Evolutionary conservation across 192 early-diverging fungal genomes (phyloP).

Genomic region (Linnemannia schmuckeri): DNA sequence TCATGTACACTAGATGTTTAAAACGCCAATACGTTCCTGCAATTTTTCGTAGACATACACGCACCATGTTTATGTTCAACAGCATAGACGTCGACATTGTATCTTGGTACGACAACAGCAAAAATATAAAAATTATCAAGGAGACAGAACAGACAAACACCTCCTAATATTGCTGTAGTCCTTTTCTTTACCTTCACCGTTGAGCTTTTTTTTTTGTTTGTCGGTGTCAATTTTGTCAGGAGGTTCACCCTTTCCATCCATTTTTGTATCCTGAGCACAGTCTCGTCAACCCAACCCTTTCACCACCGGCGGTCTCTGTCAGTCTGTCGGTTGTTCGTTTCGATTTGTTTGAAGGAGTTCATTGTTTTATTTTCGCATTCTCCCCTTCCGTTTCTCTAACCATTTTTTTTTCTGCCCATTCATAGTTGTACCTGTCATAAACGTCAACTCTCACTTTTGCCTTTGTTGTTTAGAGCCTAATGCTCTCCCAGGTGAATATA

Average conservation of each 20-base stretch:
- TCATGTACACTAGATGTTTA: too few species aligned
- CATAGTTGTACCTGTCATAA: not conserved
- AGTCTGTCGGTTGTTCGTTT: not conserved
- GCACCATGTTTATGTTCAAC: too few species aligned
- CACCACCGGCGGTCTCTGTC: not conserved
- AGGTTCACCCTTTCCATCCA: not conserved
- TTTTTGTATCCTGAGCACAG: not conserved
- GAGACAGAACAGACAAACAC: not conserved
- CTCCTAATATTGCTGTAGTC: not conserved
- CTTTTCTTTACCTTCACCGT: not conserved
- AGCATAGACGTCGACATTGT: not conserved
- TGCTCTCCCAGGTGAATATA: not conserved
- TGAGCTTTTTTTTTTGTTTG: not conserved
- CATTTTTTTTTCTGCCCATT: not conserved
- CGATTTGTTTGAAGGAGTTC: not conserved
- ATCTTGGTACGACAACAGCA: not conserved
- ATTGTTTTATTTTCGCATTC: not conserved
- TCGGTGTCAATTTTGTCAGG: not conserved
- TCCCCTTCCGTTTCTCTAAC: not conserved
- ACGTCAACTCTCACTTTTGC: not conserved
- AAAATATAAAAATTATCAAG: not conserved
- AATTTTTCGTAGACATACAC: too few species aligned
- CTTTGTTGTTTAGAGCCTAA: not conserved
- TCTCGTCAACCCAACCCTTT: not conserved
- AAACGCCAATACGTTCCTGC: too few species aligned